Conservation (phyloP, 2,329 filamentous ascomycete genomes). For the Cladorrhinum sp. region DNA sequence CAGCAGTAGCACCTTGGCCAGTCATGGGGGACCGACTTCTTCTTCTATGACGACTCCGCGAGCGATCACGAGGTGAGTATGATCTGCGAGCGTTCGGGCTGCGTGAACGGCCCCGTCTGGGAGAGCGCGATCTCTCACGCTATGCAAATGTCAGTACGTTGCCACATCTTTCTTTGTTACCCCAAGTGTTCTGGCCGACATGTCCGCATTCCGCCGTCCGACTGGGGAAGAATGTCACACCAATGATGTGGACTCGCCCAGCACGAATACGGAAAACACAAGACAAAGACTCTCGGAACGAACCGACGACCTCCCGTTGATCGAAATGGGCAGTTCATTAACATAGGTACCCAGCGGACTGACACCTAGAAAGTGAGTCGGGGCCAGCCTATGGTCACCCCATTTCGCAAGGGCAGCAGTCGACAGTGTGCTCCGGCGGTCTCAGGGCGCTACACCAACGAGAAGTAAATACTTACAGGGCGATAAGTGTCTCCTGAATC, state of each 20-base stretch:
- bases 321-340: not conserved
- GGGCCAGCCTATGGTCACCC: not conserved
- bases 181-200: not conserved
- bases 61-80: constrained; percentile 71
- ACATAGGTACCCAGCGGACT: not conserved
- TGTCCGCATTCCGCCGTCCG: not conserved
- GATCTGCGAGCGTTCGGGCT: constrained; percentile 74
- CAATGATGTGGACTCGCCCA: not conserved
- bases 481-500: constrained; percentile 61
- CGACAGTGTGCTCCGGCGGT: not conserved
- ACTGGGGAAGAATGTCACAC: not conserved
- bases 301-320: not conserved
- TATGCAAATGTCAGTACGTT: constrained; percentile 42
- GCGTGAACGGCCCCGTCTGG: constrained; percentile 76
- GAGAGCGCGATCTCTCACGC: constrained; percentile 82
- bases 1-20: constrained; percentile 64
- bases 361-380: not conserved
- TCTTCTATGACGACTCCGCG: constrained; percentile 73
- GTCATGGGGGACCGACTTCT: constrained; percentile 86
- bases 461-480: constrained; percentile 47
- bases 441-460: constrained; percentile 18
- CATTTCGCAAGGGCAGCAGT: not conserved
- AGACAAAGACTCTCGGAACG: not conserved
- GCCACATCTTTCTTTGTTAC: constrained; percentile 17
- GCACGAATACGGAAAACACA: not conserved